Base-by-base conservation (phyloP, 257 asterid species). In the Ligustrum vulgare region DNA sequence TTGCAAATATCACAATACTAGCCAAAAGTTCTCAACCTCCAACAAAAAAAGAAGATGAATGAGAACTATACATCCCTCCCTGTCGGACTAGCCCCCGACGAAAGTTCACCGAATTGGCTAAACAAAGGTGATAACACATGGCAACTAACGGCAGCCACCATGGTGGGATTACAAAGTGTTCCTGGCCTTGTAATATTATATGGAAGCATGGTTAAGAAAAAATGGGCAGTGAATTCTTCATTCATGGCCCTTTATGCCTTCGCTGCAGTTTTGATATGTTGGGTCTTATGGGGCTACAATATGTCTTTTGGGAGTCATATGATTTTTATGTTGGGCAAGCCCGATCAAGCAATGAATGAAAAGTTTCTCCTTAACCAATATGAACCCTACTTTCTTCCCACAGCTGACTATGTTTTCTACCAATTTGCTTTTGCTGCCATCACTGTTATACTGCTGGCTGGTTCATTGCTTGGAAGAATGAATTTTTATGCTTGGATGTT, bases 221-320 rank as follows among this genome's bases (percentile, higher is more conserved):
- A 90, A 73, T 89, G 92, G 96, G 96, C 93, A 2, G 96, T 88
- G 0, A 88, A 88, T 75, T 90, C 96, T 2, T 88, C 96, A 5
- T 91, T 91, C 81, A 89, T 91, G 96, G 94, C 91, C 33, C 83
- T 89, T 0, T 91, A 91, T 72, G 96, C 94, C 62, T 91, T 91
- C 71, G 92, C 96, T 1, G 82, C 91, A 0, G 92, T 82, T 3
- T 84, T 89, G 65, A 68, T 91, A 4, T 89, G 96, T 47, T 91
- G 94, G 96, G 92, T 91, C 25, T 77, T 86, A 0, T 86, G 93
- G 92, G 93, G 83, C 20, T 85, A 83, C 70, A 70, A 73, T 16
- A 86, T 91, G 94, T 85, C 96, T 1, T 89, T 89, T 32, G 91
- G 96, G 56, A 13, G 85, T 0, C 39, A 33, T 0, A 62, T 71